These are phyloP conservation scores for Suaeda aralocaspica DNA, from an alignment of 148 eudicot species.

Conservation along the genomic window DNA sequence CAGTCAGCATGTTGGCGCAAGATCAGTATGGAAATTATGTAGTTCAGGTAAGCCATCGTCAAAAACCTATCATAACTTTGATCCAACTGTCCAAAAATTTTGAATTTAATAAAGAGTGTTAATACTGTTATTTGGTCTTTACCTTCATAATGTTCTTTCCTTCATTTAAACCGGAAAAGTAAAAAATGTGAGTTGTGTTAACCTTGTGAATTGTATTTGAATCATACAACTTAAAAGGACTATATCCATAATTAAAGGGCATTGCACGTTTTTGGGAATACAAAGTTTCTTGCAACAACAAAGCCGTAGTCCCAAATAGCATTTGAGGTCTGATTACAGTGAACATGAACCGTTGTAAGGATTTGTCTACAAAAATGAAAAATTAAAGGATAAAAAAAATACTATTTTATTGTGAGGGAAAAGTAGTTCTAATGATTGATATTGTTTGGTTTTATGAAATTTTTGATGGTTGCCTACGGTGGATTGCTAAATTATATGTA, in stretches of 20 bases:
- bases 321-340: too few relatives aligned
- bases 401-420: not conserved
- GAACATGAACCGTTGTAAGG: too few relatives aligned
- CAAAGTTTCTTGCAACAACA: too few relatives aligned
- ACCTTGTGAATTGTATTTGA: not conserved
- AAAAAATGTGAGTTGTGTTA: not conserved
- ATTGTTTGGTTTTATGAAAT: not conserved
- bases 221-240: not conserved
- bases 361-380: too few relatives aligned
- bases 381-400: too few relatives aligned
- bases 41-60: slow-evolving; percentile 64
- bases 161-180: not conserved
- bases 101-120: not conserved
- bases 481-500: not conserved
- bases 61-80: not conserved
- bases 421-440: not conserved
- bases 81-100: not conserved
- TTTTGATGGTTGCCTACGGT: not conserved
- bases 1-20: slow-evolving; percentile 95
- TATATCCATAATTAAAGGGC: too few relatives aligned
- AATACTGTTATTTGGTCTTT: not conserved
- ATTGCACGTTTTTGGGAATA: too few relatives aligned
- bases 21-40: slow-evolving; percentile 99
- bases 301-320: too few relatives aligned
- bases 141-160: not conserved